Conservation (phyloP, 345 rosid genomes). For the Brassica nigra region DNA sequence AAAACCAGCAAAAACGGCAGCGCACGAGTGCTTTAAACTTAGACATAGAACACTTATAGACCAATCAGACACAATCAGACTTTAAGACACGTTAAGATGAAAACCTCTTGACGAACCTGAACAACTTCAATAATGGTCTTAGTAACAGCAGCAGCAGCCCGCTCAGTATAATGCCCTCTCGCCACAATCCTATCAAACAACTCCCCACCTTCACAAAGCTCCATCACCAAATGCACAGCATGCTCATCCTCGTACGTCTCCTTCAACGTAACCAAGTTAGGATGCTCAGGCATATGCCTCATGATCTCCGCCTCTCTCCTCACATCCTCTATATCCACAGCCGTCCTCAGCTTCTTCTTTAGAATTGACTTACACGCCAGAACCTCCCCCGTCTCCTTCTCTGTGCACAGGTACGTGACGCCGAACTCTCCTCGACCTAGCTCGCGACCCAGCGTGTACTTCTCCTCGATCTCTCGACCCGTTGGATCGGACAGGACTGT, state of each 20-base stretch:
- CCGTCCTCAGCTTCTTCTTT: background rate
- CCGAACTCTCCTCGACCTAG: background rate
- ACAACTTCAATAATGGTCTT: background rate
- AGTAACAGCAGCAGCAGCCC: background rate
- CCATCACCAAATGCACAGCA: background rate
- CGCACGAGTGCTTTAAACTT: too few relatives aligned
- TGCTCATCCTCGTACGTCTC: background rate
- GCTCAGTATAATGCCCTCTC: background rate
- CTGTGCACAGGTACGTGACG: background rate
- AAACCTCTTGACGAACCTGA: background rate
- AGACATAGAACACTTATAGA: too few relatives aligned
- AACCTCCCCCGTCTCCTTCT: background rate
- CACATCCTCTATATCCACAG: background rate
- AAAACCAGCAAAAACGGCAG: too few relatives aligned
- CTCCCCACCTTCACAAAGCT: slow-evolving; percentile 1
- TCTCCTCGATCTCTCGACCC: background rate
- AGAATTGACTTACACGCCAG: background rate
- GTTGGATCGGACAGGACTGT: background rate
- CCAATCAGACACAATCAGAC: too few relatives aligned
- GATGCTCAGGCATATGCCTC: slow-evolving; percentile 3
- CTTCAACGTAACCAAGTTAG: background rate
- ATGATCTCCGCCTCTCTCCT: background rate
- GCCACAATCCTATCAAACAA: slow-evolving; percentile 3
- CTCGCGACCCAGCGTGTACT: background rate
- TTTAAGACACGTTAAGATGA: background rate